A percentile compares a stretch with the other conserved stretches of the same genome.
phyloP scores from a whole-genome alignment of 2,329 filamentous ascomycete species.

The Ceratocystiopsis minuta region DNA sequence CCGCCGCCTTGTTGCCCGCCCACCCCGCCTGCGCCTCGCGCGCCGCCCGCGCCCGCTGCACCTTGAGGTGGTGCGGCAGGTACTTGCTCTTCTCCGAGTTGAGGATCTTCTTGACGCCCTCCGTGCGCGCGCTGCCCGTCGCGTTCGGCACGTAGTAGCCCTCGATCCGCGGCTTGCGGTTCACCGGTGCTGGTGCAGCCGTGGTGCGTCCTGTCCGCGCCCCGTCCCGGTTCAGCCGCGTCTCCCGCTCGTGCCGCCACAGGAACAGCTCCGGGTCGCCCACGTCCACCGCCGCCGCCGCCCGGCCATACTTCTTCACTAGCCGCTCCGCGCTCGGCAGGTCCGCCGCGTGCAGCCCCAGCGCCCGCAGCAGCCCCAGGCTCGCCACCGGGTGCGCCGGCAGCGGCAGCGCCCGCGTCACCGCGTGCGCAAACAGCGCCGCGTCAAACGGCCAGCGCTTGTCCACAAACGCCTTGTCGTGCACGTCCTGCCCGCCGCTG shows the following conservation, averaged over 20 bases:
- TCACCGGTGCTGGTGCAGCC: too few species aligned
- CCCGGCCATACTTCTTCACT: slow-evolving; percentile 25
- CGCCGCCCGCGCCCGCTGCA: slow-evolving; percentile 79
- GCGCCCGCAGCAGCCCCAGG: slow-evolving; percentile 24
- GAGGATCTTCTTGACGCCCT: slow-evolving; percentile 86
- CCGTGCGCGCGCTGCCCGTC: slow-evolving; percentile 75
- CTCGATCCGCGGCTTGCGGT: slow-evolving; percentile 24
- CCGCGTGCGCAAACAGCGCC: slow-evolving; percentile 29
- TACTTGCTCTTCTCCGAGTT: slow-evolving; percentile 98
- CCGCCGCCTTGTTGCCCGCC: slow-evolving; percentile 47
- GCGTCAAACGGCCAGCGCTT: slow-evolving; percentile 5
- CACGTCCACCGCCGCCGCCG: slow-evolving; percentile 17
- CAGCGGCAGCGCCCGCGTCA: slow-evolving; percentile 26
- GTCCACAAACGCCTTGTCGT: slow-evolving; percentile 5
- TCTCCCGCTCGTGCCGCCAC: slow-evolving; percentile 37
- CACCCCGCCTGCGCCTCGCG: slow-evolving; percentile 55
- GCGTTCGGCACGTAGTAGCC: slow-evolving; percentile 70
- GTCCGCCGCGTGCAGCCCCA: slow-evolving; percentile 27
- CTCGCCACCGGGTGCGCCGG: slow-evolving; percentile 27
- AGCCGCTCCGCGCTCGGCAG: slow-evolving; percentile 30
- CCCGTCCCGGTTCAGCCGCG: slow-evolving; percentile 28
- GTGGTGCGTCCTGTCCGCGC: too few species aligned
- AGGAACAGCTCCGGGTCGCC: slow-evolving; percentile 36
- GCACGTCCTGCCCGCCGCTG: neutral
- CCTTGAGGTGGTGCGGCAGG: slow-evolving; percentile 89